Percentiles rank a stretch among this genome's conserved stretches.
Evolutionary conservation across 495 filamentous ascomycete species (phyloP).

Genomic region (Venustampulla echinocandica): DNA sequence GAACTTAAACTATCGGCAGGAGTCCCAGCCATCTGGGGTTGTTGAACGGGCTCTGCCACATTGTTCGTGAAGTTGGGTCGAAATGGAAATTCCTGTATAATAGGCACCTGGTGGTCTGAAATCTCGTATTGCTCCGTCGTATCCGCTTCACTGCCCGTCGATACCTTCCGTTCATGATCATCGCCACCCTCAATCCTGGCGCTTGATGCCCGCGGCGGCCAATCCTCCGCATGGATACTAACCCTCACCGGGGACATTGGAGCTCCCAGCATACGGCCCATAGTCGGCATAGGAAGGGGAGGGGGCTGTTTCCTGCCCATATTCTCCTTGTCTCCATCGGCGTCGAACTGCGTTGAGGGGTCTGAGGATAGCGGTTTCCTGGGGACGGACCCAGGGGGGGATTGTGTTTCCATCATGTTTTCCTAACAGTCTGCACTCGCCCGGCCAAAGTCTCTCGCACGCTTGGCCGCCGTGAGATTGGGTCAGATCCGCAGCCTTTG

Average conservation of each 20-base stretch:
- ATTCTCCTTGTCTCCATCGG: slow-evolving; percentile 20
- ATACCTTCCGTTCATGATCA: slow-evolving; percentile 24
- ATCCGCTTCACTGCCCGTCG: slow-evolving; percentile 5
- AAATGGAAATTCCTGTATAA: slow-evolving; percentile 26
- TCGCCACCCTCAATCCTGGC: slow-evolving; percentile 27
- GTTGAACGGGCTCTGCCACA: slow-evolving; percentile 28
- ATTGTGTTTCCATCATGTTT: slow-evolving; percentile 16
- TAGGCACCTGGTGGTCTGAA: slow-evolving; percentile 10
- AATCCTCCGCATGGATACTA: slow-evolving; percentile 26
- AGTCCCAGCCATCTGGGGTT: slow-evolving; percentile 35
- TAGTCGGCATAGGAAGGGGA: slow-evolving; percentile 16
- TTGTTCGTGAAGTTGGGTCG: slow-evolving; percentile 29
- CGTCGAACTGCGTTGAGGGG: slow-evolving; percentile 15
- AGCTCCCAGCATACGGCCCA: slow-evolving; percentile 27
- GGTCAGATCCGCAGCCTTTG: too few relatives aligned
- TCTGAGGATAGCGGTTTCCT: slow-evolving; percentile 7
- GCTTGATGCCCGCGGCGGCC: slow-evolving; percentile 28
- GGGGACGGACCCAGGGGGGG: slow-evolving; percentile 11
- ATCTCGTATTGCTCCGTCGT: neutral
- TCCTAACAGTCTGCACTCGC: neutral
- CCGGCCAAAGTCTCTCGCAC: neutral
- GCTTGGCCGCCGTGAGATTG: neutral
- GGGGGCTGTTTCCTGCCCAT: slow-evolving; percentile 22
- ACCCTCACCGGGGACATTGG: slow-evolving; percentile 37
- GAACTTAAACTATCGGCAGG: slow-evolving; percentile 32